Evolutionary conservation across 179 eudicot genomes (phyloP).

Genomic region (Corrigiola litoralis): DNA sequence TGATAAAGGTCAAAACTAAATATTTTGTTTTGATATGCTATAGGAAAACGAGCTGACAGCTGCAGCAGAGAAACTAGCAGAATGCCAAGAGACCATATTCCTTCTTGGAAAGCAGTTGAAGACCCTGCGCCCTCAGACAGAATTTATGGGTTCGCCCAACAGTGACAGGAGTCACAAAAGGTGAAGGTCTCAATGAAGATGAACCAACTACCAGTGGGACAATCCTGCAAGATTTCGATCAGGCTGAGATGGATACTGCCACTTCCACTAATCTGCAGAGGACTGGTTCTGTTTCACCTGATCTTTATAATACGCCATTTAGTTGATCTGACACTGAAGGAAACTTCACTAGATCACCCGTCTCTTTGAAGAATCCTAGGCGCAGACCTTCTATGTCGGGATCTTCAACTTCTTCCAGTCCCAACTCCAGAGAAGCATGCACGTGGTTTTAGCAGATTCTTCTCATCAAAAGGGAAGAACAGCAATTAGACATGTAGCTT

Average conservation of each 20-base stretch:
- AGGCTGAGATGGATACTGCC: slow-evolving; percentile 37
- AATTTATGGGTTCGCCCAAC: slow-evolving; percentile 41
- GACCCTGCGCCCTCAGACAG: slow-evolving; percentile 69
- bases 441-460: slow-evolving; percentile 83
- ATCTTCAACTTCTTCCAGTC: slow-evolving; percentile 56
- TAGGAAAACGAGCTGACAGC: slow-evolving; percentile 71
- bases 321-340: slow-evolving; percentile 60
- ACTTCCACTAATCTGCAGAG: slow-evolving; percentile 38
- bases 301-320: slow-evolving; percentile 34
- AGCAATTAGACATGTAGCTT: slow-evolving; percentile 15
- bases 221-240: slow-evolving; percentile 42
- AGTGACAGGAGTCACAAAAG: slow-evolving; percentile 35
- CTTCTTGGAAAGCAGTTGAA: slow-evolving; percentile 73
- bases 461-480: slow-evolving; percentile 62
- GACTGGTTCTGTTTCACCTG: slow-evolving; percentile 56
- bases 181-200: slow-evolving; percentile 37
- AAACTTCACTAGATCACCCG: slow-evolving; percentile 52
- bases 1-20: no score
- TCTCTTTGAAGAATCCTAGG: slow-evolving; percentile 35
- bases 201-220: slow-evolving; percentile 52
- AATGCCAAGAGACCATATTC: slow-evolving; percentile 87
- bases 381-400: slow-evolving; percentile 71
- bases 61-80: slow-evolving; percentile 84
- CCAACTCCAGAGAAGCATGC: slow-evolving; percentile 83
- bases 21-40: slow-evolving; percentile 14